A percentile compares a stretch with the other conserved stretches of the same genome.
Conservation (phyloP, 768 basidiomycete genomes). For the Lyophyllum decastes region DNA sequence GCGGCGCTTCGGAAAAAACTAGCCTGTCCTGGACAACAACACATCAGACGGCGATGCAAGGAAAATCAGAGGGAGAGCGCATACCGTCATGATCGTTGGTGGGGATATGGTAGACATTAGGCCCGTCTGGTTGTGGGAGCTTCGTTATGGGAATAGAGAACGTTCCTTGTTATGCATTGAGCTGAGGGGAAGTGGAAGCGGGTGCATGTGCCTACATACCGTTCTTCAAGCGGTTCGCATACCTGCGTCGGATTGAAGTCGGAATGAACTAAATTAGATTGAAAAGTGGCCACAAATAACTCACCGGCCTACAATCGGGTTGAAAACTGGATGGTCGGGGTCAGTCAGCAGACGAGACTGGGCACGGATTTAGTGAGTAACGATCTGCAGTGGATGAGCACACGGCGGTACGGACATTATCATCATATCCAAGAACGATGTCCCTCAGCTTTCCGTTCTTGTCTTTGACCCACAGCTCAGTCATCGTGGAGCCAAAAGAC, state of each 20-base stretch:
- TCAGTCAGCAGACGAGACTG: constrained; percentile 44
- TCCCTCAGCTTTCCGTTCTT: constrained; percentile 47
- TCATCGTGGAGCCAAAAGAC: constrained; percentile 55
- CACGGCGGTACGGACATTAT: constrained; percentile 36
- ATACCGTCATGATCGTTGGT: constrained; percentile 51
- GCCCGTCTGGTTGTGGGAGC: constrained; percentile 39
- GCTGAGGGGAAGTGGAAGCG: neutral
- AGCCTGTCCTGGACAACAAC: constrained; percentile 20
- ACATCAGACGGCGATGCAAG: neutral
- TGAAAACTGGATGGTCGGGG: constrained; percentile 49
- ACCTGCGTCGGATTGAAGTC: constrained; percentile 27
- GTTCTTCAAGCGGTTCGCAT: constrained; percentile 54
- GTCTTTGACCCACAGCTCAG: constrained; percentile 58
- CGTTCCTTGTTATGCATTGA: constrained; percentile 32
- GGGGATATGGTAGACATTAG: constrained; percentile 50
- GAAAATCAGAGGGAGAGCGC: neutral
- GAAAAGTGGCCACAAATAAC: neutral
- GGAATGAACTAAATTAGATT: neutral
- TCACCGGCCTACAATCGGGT: constrained; percentile 37
- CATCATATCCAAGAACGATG: constrained; percentile 60
- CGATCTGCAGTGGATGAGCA: neutral
- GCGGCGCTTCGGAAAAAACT: neutral
- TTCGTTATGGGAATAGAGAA: constrained; percentile 57
- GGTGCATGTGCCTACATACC: constrained; percentile 26
- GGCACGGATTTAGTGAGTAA: neutral